phyloP scores from a whole-genome alignment of 176 grass and related monocot genomes.

The Luzula sylvatica region DNA sequence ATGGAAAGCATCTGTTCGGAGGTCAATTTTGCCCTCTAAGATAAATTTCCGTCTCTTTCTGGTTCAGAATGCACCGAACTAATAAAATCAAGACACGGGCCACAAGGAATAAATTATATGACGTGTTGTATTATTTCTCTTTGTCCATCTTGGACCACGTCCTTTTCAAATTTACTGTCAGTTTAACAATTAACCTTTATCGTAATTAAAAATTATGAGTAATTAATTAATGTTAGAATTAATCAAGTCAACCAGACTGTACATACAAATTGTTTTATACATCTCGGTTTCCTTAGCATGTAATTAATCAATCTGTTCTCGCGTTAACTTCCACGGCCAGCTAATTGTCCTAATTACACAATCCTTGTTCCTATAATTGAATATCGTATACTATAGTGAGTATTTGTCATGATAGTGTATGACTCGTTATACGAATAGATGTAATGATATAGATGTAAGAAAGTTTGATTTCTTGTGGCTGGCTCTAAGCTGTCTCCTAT shows the following conservation, averaged over 20 bases:
- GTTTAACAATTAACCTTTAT: too few species aligned
- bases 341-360: not conserved
- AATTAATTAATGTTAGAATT: not conserved
- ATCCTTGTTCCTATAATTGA: not conserved
- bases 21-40: too few species aligned
- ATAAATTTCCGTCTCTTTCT: too few species aligned
- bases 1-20: too few species aligned
- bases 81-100: too few species aligned
- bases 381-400: not conserved
- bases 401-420: not conserved
- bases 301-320: not conserved
- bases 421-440: not conserved
- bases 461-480: conserved; percentile 9
- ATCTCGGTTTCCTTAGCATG: not conserved
- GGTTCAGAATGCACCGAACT: too few species aligned
- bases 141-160: too few species aligned
- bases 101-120: too few species aligned
- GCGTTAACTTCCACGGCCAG: conserved; percentile 3
- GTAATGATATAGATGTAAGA: not conserved
- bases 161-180: too few species aligned
- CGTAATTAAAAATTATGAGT: not conserved
- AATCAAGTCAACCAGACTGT: not conserved
- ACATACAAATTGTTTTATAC: not conserved
- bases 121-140: too few species aligned
- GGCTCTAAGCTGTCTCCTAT: conserved; percentile 2